A percentile compares a stretch with the other conserved stretches of the same genome.
phyloP scores from a whole-genome alignment of 768 basidiomycete species.

The Kwoniella shandongensis region DNA sequence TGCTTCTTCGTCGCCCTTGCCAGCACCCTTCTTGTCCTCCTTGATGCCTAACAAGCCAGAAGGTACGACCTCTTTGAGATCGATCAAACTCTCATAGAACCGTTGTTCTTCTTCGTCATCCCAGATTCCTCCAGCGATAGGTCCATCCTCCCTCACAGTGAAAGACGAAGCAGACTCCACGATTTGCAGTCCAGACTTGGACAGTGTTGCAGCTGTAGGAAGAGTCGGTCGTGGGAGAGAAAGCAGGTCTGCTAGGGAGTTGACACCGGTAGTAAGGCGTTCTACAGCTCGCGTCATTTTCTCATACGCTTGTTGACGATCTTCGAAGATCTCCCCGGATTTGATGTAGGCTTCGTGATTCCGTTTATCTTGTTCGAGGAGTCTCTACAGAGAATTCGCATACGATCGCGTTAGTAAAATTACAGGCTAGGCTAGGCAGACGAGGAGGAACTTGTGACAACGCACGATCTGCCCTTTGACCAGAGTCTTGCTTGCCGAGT shows the following conservation, averaged over 20 bases:
- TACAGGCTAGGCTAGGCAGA: slow-evolving; percentile 6
- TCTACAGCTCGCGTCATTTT: slow-evolving; percentile 97
- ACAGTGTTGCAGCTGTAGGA: slow-evolving; percentile 67
- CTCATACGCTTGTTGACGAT: slow-evolving; percentile 97
- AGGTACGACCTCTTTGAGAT: slow-evolving; percentile 88
- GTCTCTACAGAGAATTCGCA: too few species aligned
- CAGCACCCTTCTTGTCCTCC: slow-evolving; percentile 49
- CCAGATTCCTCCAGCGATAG: slow-evolving; percentile 77
- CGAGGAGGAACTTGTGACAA: slow-evolving; percentile 6
- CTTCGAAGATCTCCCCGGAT: slow-evolving; percentile 98
- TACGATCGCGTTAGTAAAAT: too few species aligned
- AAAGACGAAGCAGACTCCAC: slow-evolving; percentile 50
- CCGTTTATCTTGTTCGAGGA: slow-evolving; percentile 93
- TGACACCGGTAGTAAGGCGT: slow-evolving; percentile 81
- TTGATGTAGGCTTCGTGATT: slow-evolving; percentile 99
- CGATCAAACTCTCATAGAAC: slow-evolving; percentile 90
- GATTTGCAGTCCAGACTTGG: slow-evolving; percentile 53
- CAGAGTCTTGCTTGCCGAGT: slow-evolving; percentile 84
- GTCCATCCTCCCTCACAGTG: slow-evolving; percentile 61
- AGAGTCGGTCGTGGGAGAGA: slow-evolving; percentile 75
- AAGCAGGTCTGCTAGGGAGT: slow-evolving; percentile 89
- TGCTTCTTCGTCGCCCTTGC: slow-evolving; percentile 15
- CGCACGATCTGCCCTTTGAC: slow-evolving; percentile 84
- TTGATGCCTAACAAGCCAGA: slow-evolving; percentile 77
- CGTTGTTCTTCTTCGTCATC: slow-evolving; percentile 93